Evolutionary conservation across 257 asterid species (phyloP).

Genomic region (Solanum virginianum): DNA sequence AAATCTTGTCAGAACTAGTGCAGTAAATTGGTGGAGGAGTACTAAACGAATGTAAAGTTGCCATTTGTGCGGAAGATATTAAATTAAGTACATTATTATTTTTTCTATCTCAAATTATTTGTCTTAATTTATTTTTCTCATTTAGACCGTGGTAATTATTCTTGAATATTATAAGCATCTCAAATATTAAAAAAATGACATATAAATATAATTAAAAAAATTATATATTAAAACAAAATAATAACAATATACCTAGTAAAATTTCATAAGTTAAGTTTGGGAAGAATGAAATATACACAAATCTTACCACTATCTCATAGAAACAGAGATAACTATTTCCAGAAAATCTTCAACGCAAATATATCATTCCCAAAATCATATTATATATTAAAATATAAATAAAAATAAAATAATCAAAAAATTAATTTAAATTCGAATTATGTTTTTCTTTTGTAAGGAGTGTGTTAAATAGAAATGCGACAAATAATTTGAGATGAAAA

Average conservation of each 20-base stretch:
- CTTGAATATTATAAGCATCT: background rate
- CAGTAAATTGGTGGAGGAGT: background rate
- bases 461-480: background rate
- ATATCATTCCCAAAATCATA: no score
- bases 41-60: background rate
- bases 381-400: no score
- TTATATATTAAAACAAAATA: no score
- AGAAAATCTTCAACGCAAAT: no score
- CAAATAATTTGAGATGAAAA: background rate
- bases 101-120: background rate
- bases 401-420: no score
- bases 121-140: background rate
- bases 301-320: no score
- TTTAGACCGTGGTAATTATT: background rate
- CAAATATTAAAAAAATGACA: background rate
- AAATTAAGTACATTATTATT: background rate
- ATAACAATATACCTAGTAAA: accelerated
- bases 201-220: background rate
- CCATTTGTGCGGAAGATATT: background rate
- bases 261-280: no score
- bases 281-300: no score
- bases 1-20: background rate
- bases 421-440: no score
- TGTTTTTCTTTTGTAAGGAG: no score
- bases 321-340: no score